These are phyloP conservation scores for Chondrus crispus DNA, from an alignment of 23 red algal genomes.

Conservation along the genomic window DNA sequence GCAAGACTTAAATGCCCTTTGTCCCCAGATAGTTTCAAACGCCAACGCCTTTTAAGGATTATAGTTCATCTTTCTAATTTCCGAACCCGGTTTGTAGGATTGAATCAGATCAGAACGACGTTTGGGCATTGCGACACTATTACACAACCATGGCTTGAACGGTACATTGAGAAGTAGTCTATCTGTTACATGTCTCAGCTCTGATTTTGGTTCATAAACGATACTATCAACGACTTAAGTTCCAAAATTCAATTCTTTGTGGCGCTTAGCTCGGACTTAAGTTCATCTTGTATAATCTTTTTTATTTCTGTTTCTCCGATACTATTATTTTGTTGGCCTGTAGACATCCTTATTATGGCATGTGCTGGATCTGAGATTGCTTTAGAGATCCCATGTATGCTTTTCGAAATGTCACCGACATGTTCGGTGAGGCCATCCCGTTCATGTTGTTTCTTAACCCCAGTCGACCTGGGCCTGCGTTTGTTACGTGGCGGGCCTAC, in stretches of 20 bases:
- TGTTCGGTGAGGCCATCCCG: neutral
- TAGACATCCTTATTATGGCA: no score
- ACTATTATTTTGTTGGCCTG: no score
- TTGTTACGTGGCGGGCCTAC: neutral
- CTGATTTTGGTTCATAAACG: neutral
- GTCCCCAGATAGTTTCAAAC: neutral
- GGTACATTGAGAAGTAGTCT: neutral
- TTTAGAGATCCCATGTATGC: no score
- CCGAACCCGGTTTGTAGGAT: neutral
- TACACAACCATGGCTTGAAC: neutral
- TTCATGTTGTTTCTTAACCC: no score
- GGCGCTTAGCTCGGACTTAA: neutral
- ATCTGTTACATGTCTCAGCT: no score
- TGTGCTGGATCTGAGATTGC: no score
- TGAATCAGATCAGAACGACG: neutral
- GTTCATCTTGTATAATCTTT: neutral
- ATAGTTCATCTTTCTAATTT: neutral
- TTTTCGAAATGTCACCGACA: neutral
- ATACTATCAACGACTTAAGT: neutral
- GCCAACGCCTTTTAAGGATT: neutral
- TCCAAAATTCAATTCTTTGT: neutral
- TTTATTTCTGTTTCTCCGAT: neutral
- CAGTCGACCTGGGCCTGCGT: neutral
- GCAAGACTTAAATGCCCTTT: neutral
- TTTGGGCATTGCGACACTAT: neutral